Percentiles rank a stretch among this genome's conserved stretches.
Evolutionary conservation across 352 stramenopile genomes (phyloP).

Genomic region (Globisporangium abappressorium): DNA sequence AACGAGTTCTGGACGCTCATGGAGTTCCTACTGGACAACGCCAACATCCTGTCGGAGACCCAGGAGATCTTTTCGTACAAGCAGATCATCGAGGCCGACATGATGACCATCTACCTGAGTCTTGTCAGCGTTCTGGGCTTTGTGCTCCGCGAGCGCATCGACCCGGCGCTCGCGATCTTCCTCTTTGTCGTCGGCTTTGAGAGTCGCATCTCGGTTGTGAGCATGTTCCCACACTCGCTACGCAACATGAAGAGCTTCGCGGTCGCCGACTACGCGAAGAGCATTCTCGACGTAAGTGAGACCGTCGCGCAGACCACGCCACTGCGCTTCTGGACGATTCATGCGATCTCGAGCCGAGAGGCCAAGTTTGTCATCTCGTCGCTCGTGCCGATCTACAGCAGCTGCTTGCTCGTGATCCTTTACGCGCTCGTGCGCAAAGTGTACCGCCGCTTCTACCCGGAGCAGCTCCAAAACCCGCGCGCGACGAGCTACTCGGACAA

Average conservation of each 20-base stretch:
- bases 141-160: slow-evolving; percentile 1
- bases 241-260: not conserved
- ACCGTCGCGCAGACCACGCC: slow-evolving; percentile 18
- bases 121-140: not conserved
- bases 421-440: slow-evolving; percentile 20
- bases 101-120: slow-evolving; percentile 13
- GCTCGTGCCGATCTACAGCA: not conserved
- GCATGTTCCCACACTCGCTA: not conserved
- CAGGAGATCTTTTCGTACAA: slow-evolving; percentile 4
- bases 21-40: slow-evolving; percentile 25
- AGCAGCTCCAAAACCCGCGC: not conserved
- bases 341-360: not conserved
- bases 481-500: not conserved
- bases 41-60: not conserved
- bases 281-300: slow-evolving; percentile 6
- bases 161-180: slow-evolving; percentile 7
- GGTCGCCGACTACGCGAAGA: not conserved
- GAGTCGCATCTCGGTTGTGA: not conserved
- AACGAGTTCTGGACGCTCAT: slow-evolving; percentile 45
- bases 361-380: not conserved
- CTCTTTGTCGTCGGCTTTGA: slow-evolving; percentile 8
- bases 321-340: slow-evolving; percentile 20
- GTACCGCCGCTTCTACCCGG: slow-evolving; percentile 14
- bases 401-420: not conserved
- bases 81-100: slow-evolving; percentile 13